Evolutionary conservation across 371 early-diverging fungal species (phyloP).

Genomic region (Apophysomyces ossiformis): DNA sequence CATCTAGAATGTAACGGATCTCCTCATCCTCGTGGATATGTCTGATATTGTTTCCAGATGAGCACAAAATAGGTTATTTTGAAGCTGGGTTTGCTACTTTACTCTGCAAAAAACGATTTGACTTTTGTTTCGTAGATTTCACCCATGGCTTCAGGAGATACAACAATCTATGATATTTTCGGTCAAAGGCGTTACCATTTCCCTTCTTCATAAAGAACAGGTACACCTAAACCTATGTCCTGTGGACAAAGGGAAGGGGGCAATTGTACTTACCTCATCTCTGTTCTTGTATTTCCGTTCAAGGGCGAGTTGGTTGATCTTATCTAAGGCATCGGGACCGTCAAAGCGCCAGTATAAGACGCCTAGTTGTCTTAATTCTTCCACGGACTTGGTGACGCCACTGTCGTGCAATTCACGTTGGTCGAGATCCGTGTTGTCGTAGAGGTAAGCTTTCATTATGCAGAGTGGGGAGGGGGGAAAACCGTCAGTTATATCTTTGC

Average conservation of each 20-base stretch:
- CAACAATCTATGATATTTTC: conserved; percentile 38
- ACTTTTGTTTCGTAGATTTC: conserved; percentile 89
- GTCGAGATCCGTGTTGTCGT: conserved; percentile 56
- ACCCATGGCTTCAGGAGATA: conserved; percentile 78
- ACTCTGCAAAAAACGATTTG: conserved; percentile 92
- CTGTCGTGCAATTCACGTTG: conserved; percentile 81
- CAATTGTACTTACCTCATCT: conserved; percentile 66
- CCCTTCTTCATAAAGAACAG: too few relatives aligned
- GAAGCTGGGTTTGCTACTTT: conserved; percentile 18
- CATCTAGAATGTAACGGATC: conserved; percentile 90
- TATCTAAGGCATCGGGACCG: conserved; percentile 58
- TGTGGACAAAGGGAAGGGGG: too few relatives aligned
- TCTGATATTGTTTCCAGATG: conserved; percentile 28
- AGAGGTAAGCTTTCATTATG: conserved; percentile 73
- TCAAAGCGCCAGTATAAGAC: conserved; percentile 77
- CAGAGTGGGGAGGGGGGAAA: conserved; percentile 4
- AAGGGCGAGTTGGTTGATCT: conserved; percentile 70
- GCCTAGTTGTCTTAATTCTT: conserved; percentile 68
- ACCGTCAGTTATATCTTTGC: too few relatives aligned
- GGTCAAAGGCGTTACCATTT: too few relatives aligned
- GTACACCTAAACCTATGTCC: too few relatives aligned
- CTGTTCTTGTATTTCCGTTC: conserved; percentile 89
- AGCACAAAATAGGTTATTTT: too few relatives aligned
- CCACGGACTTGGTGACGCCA: conserved; percentile 59
- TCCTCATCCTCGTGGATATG: conserved; percentile 98